Conservation (phyloP, 2,329 filamentous ascomycete species). For the Fusarium guadeloupense region DNA sequence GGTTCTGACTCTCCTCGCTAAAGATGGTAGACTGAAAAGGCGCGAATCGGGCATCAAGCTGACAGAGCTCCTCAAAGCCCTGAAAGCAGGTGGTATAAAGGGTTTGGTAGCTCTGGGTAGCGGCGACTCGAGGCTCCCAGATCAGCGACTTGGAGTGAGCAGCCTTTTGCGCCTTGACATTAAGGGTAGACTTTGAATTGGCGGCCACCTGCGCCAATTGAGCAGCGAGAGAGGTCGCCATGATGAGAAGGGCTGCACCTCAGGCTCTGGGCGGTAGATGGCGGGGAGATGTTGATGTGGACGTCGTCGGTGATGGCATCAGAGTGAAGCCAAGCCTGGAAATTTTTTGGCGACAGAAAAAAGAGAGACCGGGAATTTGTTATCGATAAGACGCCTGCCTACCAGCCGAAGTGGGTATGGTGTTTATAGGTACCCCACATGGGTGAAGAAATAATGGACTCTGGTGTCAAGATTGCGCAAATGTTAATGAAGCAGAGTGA, state of each 20-base stretch:
- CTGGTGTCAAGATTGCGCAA: too few species aligned
- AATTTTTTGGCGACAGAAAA: slow-evolving; percentile 45
- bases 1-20: slow-evolving; percentile 89
- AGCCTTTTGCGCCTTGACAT: slow-evolving; percentile 91
- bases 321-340: slow-evolving; percentile 38
- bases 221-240: slow-evolving; percentile 88
- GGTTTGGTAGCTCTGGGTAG: slow-evolving; percentile 88
- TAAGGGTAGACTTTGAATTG: slow-evolving; percentile 88
- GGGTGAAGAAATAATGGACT: neutral
- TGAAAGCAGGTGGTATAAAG: slow-evolving; percentile 88
- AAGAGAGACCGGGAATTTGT: slow-evolving; percentile 33
- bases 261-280: slow-evolving; percentile 39
- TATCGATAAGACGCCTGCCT: slow-evolving; percentile 46
- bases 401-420: neutral
- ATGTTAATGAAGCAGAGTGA: too few species aligned
- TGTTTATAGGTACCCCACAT: slow-evolving; percentile 15
- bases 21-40: slow-evolving; percentile 83
- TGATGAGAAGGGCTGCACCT: slow-evolving; percentile 52
- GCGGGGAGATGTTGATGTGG: slow-evolving; percentile 31
- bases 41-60: slow-evolving; percentile 81
- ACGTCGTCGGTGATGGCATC: slow-evolving; percentile 32
- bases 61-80: slow-evolving; percentile 91
- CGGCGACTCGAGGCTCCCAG: slow-evolving; percentile 86
- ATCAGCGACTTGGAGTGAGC: slow-evolving; percentile 95
- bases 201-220: slow-evolving; percentile 94